Evolutionary conservation across 2,329 filamentous ascomycete species (phyloP).

Genomic region (Bimuria novae-zelandiae): DNA sequence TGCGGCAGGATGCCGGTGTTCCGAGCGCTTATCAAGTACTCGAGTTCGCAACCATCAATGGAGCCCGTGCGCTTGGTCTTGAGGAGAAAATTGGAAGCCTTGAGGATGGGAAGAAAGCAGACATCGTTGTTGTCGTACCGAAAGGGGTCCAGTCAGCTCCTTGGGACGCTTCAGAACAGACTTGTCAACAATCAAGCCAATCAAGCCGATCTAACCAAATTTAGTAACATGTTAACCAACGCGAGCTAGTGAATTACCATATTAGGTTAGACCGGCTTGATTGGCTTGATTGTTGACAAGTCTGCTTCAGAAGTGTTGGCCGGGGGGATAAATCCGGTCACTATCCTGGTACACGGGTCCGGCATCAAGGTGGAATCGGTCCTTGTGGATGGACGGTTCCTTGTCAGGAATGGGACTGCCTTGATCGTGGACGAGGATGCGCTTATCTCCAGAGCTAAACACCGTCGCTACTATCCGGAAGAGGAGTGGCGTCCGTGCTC

Average conservation of each 20-base stretch:
- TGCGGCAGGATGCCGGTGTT: conserved; percentile 18
- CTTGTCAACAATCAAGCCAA: no score
- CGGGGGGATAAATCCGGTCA: conserved; percentile 46
- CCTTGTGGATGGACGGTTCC: conserved; percentile 23
- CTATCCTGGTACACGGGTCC: conserved; percentile 25
- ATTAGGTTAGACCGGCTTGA: no score
- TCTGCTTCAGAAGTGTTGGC: no score
- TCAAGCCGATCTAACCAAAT: no score
- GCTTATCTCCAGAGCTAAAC: conserved; percentile 15
- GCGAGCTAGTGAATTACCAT: no score
- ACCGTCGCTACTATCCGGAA: conserved; percentile 19
- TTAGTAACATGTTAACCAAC: no score
- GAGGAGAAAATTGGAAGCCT: conserved; percentile 46
- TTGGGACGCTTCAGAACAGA: conserved; percentile 41
- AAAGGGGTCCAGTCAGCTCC: conserved; percentile 44
- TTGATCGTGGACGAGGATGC: conserved; percentile 16
- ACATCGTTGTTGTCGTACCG: conserved; percentile 44
- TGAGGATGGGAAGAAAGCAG: conserved; percentile 50
- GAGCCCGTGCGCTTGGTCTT: conserved; percentile 35
- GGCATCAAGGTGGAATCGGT: conserved; percentile 21
- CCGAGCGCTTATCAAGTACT: conserved; percentile 26
- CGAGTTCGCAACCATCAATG: conserved; percentile 32
- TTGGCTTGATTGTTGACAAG: no score
- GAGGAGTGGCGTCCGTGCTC: conserved; percentile 23
- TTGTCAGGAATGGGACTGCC: conserved; percentile 18